A percentile compares a stretch with the other conserved stretches of the same genome.
These are phyloP conservation scores for Xerocomellus amylosporus DNA, from an alignment of 768 basidiomycete species.

Conservation along the genomic window DNA sequence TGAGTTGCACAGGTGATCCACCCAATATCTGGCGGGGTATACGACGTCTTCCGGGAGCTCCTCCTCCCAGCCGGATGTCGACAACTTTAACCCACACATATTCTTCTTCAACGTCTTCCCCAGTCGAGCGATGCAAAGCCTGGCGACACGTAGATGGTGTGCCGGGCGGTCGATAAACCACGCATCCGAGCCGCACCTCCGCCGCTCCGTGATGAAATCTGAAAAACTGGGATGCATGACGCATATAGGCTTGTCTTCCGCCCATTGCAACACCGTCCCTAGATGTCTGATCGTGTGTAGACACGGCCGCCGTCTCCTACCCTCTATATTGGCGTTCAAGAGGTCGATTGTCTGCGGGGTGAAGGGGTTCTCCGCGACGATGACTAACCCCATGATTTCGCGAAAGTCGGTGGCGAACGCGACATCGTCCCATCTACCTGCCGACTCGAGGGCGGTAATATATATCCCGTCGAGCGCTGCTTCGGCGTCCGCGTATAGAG, in stretches of 20 bases:
- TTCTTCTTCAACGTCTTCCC: constrained; percentile 24
- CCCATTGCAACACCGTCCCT: constrained; percentile 28
- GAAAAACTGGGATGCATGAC: constrained; percentile 34
- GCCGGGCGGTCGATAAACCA: constrained; percentile 29
- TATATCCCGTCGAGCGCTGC: constrained; percentile 31
- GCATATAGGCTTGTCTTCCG: constrained; percentile 25
- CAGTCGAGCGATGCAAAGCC: constrained; percentile 24
- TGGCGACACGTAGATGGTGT: constrained; percentile 24
- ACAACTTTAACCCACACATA: constrained; percentile 22
- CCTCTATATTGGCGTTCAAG: constrained; percentile 18
- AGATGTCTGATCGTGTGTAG: constrained; percentile 31
- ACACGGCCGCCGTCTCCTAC: constrained; percentile 23
- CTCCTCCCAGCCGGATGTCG: constrained; percentile 11
- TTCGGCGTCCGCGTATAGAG: constrained; percentile 26
- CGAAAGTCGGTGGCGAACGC: constrained; percentile 31
- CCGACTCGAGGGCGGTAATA: constrained; percentile 30
- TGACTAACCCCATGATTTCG: constrained; percentile 31
- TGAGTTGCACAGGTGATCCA: constrained; percentile 28
- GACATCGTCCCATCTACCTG: constrained; percentile 30
- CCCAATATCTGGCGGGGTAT: constrained; percentile 28
- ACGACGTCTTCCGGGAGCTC: constrained; percentile 25
- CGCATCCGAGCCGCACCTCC: constrained; percentile 26
- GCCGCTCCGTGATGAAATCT: constrained; percentile 33
- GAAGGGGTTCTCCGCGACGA: constrained; percentile 31
- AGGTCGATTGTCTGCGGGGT: constrained; percentile 25